These are phyloP conservation scores for Nymphaea thermarum DNA, from an alignment of 164 flowering plant genomes.

Conservation along the genomic window DNA sequence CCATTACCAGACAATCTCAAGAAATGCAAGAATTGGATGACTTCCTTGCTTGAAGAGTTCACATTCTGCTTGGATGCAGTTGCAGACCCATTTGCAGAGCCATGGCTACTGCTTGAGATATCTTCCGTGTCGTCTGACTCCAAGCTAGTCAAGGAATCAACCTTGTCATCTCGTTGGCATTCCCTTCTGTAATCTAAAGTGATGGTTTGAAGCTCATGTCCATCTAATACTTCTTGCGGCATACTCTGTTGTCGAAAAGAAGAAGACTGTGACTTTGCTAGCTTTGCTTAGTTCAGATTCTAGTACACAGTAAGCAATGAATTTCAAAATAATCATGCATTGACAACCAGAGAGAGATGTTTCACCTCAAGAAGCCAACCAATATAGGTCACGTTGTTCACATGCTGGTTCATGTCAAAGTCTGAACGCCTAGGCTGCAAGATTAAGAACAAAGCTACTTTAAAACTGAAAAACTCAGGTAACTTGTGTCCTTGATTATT, in stretches of 20 bases:
- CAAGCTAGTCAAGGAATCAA: conserved; percentile 71
- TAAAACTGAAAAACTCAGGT: conserved; percentile 1
- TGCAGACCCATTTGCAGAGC: conserved; percentile 45
- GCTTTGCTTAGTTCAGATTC: no score
- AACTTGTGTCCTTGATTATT: background rate
- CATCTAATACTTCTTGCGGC: conserved; percentile 79
- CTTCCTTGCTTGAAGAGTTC: conserved; percentile 3
- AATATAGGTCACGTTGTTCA: conserved; percentile 89
- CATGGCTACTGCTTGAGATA: conserved; percentile 12
- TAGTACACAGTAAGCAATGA: background rate
- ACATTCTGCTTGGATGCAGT: conserved; percentile 10
- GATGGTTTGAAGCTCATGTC: conserved; percentile 70
- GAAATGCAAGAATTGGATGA: conserved; percentile 55
- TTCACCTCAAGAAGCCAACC: conserved; percentile 97
- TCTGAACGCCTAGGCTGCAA: conserved; percentile 94
- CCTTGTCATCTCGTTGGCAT: conserved; percentile 78
- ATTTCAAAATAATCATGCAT: no score
- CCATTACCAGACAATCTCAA: conserved; percentile 58
- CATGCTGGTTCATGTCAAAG: conserved; percentile 97
- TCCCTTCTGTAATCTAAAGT: conserved; percentile 83
- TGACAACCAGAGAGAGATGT: background rate
- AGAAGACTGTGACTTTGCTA: background rate
- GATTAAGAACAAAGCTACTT: conserved; percentile 6
- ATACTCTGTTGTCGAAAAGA: conserved; percentile 55
- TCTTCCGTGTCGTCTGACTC: conserved; percentile 29